phyloP scores from a whole-genome alignment of 2,329 filamentous ascomycete species.

The Hypomyces perniciosus region DNA sequence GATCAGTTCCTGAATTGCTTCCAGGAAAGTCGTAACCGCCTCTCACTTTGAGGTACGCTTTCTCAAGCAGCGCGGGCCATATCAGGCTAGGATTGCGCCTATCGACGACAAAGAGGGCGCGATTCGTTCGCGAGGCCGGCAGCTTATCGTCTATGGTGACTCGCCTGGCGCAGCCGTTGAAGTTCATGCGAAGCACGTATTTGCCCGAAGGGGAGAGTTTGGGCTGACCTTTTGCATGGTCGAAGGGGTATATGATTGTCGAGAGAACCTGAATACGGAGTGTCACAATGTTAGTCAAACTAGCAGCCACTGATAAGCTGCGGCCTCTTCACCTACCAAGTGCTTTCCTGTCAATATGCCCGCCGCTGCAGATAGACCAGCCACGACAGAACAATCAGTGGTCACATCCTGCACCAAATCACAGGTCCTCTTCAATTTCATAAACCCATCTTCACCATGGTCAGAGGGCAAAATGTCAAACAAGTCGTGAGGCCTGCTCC shows the following conservation, averaged over 20 bases:
- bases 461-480: constrained; percentile 26
- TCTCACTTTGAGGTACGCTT: constrained; percentile 90
- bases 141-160: constrained; percentile 87
- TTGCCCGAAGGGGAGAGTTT: constrained; percentile 71
- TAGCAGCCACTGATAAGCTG: constrained; percentile 2
- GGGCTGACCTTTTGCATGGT: constrained; percentile 52
- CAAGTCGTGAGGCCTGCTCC: constrained; percentile 71
- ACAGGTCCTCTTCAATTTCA: constrained; percentile 52
- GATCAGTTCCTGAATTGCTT: constrained; percentile 91
- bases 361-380: constrained; percentile 80
- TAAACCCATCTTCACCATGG: constrained; percentile 34
- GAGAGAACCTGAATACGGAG: constrained; percentile 53
- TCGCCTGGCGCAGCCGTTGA: constrained; percentile 86
- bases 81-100: constrained; percentile 72
- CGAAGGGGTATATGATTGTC: constrained; percentile 69
- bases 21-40: constrained; percentile 97
- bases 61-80: constrained; percentile 91
- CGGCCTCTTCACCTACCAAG: constrained; percentile 45
- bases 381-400: constrained; percentile 94
- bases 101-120: constrained; percentile 82
- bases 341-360: constrained; percentile 62
- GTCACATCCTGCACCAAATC: constrained; percentile 94
- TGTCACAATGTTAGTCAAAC: not conserved
- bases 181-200: constrained; percentile 88
- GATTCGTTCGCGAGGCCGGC: constrained; percentile 66